A percentile compares a stretch with the other conserved stretches of the same genome.
phyloP scores from a whole-genome alignment of 148 eudicot species.

The Salicornia ramosissima region DNA sequence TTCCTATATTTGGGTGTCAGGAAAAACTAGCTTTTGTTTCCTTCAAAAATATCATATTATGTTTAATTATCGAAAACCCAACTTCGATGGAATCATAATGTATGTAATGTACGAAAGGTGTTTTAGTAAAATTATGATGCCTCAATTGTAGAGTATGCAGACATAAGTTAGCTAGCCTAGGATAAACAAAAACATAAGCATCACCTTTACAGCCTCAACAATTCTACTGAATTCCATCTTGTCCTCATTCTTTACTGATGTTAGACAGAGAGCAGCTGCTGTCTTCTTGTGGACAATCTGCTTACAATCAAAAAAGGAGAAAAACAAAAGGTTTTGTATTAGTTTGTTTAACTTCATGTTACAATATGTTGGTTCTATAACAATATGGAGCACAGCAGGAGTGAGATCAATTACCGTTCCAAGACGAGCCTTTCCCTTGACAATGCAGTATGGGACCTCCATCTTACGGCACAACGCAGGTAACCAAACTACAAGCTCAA shows the following conservation, averaged over 20 bases:
- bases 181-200: not conserved
- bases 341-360: not conserved
- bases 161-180: not conserved
- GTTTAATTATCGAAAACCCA: too few species aligned
- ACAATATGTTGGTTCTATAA: too few species aligned
- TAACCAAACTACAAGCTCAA: slow-evolving; percentile 90
- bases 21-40: too few species aligned
- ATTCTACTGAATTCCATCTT: slow-evolving; percentile 81
- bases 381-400: not conserved
- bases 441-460: slow-evolving; percentile 94
- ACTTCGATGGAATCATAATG: too few species aligned
- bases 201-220: slow-evolving; percentile 86
- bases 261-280: slow-evolving; percentile 64
- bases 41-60: too few species aligned
- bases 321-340: not conserved
- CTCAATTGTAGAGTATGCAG: too few species aligned
- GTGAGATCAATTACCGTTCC: slow-evolving; percentile 48
- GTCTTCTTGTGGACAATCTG: slow-evolving; percentile 87
- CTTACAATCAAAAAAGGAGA: not conserved
- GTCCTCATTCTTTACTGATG: slow-evolving; percentile 80
- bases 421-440: slow-evolving; percentile 83
- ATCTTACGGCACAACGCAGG: slow-evolving; percentile 88
- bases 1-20: too few species aligned
- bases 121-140: too few species aligned
- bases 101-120: too few species aligned